Base-by-base conservation (phyloP, 768 basidiomycete genomes). In the Hericium rajendrae region DNA sequence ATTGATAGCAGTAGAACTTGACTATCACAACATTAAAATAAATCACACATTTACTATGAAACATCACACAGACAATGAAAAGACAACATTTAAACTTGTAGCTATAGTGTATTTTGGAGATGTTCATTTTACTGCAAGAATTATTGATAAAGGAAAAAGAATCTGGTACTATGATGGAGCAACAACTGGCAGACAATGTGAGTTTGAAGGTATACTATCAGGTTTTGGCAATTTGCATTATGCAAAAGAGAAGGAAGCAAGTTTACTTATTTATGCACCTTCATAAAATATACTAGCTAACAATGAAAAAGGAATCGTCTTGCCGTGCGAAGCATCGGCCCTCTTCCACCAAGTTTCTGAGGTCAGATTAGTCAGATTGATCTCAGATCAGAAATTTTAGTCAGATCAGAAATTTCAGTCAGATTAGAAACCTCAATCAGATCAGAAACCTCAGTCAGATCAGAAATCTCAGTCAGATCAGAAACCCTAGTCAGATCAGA, bases 121-220 rank as follows among this genome's bases (percentile, higher is more conserved):
- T 2, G 38, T 24, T 12, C 69, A 70, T 49, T 70, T 67, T 48
- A 65, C 60, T 4, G 55, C 50, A 41, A 38, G 64, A 20, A 43
- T 63, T 12, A 58, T 69, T 37, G 56, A 57, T 49, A 28, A 52
- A 11, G 32, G 43, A 38, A 61, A 59, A 10, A 57, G 18, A 49
- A 53, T 68, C 1, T 68, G 66, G 66, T 69, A 61, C 43, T 58
- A 69, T 58, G 66, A 70, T 64, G 66, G 69, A 49, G 38, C 32
- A 32, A 22, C 52, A 2, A 53, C 52, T 10, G 18, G 38, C 16
- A n/a, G 18, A 39, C 11, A 20, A 39, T 38, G 28, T 38, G n/a
- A n/a, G 18, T 18, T 13, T 26, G 51, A 53, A 10, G 51, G 37
- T 37, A 32, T 13, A 10, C n/a, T 53, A 15, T 53, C 51, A 53